Evolutionary conservation across 106 monocot genomes (phyloP).

Genomic region (Dendrobium chrysotoxum): DNA sequence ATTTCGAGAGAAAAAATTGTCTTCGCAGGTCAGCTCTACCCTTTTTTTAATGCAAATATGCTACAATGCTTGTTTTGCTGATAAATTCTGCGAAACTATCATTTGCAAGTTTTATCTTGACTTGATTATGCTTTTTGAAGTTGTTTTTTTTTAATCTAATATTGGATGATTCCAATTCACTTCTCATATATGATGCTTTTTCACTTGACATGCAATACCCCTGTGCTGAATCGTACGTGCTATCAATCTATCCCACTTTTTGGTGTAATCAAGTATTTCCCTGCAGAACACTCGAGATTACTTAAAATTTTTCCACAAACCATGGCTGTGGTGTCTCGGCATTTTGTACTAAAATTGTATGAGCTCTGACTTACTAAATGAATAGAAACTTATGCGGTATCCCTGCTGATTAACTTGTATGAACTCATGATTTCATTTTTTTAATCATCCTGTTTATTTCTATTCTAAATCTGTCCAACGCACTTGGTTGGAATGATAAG

Average conservation of each 20-base stretch:
- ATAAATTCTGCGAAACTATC: background rate
- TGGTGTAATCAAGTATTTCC: background rate
- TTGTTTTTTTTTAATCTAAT: background rate
- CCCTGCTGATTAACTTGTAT: background rate
- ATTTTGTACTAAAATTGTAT: background rate
- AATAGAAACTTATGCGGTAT: background rate
- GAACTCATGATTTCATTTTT: background rate
- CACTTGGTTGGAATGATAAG: background rate
- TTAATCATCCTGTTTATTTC: background rate
- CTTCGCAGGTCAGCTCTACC: slow-evolving; percentile 62
- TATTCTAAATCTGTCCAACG: background rate
- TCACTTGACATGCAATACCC: background rate
- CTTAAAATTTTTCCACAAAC: background rate
- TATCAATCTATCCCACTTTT: background rate
- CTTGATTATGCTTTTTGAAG: background rate
- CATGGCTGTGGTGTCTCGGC: background rate
- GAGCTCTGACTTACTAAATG: background rate
- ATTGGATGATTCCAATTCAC: background rate
- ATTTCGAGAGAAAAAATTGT: slow-evolving; percentile 76
- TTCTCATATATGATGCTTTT: background rate
- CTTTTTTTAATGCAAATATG: background rate
- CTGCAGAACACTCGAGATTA: background rate
- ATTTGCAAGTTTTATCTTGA: background rate
- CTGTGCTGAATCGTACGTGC: background rate
- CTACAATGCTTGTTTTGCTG: background rate